Conservation (phyloP, 768 basidiomycete genomes). For the Saitozyma sp. region DNA sequence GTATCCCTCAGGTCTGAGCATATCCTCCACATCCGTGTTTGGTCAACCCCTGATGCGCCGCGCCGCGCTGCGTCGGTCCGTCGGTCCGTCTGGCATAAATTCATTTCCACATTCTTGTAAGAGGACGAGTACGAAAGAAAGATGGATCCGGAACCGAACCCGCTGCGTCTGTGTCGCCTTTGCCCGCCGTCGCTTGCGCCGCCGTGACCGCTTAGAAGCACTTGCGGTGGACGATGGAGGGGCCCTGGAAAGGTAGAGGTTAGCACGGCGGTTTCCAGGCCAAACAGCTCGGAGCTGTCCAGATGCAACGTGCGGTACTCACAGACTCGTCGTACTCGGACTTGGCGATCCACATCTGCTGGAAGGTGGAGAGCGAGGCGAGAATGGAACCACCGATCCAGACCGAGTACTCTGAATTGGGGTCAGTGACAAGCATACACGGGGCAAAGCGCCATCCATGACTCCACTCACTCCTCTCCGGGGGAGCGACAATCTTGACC, state of each 20-base stretch:
- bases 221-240: constrained; percentile 55
- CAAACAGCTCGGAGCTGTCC: neutral
- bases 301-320: neutral
- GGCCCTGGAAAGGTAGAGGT: constrained; percentile 35
- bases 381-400: constrained; percentile 69
- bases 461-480: constrained; percentile 65
- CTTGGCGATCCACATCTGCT: constrained; percentile 79
- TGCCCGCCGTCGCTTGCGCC: too few species aligned
- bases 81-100: too few species aligned
- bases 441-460: neutral
- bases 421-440: constrained; percentile 2
- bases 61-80: too few species aligned
- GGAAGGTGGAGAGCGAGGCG: constrained; percentile 91
- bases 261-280: constrained; percentile 1
- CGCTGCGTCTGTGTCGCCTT: too few species aligned
- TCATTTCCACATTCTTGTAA: too few species aligned
- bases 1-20: too few species aligned
- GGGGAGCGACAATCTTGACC: constrained; percentile 91
- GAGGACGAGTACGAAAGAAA: too few species aligned
- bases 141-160: too few species aligned
- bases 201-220: constrained; percentile 46
- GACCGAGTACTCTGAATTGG: constrained; percentile 69
- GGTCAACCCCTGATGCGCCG: too few species aligned
- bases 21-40: too few species aligned
- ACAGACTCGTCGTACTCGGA: constrained; percentile 71